Base-by-base conservation (phyloP, 805 yeast species). In the Lipomyces oligophaga region DNA sequence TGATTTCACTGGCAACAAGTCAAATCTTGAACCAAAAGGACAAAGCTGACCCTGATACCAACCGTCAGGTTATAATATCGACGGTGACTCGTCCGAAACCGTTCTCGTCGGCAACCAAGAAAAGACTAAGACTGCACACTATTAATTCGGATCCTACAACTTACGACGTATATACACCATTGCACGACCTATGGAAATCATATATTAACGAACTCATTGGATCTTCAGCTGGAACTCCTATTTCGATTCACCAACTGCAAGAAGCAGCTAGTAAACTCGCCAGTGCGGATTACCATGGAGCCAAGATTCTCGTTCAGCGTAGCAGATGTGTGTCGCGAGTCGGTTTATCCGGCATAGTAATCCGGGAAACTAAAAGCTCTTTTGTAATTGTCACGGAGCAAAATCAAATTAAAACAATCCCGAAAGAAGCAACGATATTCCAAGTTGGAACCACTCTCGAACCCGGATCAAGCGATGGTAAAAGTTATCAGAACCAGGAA, bases 81-180 rank as follows among this genome's bases (percentile, higher is more conserved):
- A n/a, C n/a, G n/a, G n/a, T n/a, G n/a, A n/a, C n/a, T n/a, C 43
- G 45, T 6, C 54, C 55, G 13, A 49, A 50, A 20, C 56, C 54
- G 6, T 30, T 52, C n/a, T 43, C 50, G 2, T 21, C 55, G 5
- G 42, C 38, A 4, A 47, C 40, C 21, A 41, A 36, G 36, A 47
- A 49, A 28, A 38, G 54, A 7, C 4, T 28, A n/a, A 37, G 30
- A 15, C 34, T 52, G 2, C 41, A 36, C 22, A 27, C 27, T 3
- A 24, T 50, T 16, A 41, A 35, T n/a, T 38, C 41, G 19, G 41
- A 38, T 2, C 47, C 53, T 1, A 6, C 24, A 5, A 11, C 18
- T n/a, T 52, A 40, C 34, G n/a, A 13, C 5, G 8, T 38, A 7
- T 52, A 52, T 36, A 20, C 41, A 7, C 40, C 43, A 13, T 34